Evolutionary conservation across 805 yeast genomes (phyloP).

Genomic region (Grigorovia transvaalensis): DNA sequence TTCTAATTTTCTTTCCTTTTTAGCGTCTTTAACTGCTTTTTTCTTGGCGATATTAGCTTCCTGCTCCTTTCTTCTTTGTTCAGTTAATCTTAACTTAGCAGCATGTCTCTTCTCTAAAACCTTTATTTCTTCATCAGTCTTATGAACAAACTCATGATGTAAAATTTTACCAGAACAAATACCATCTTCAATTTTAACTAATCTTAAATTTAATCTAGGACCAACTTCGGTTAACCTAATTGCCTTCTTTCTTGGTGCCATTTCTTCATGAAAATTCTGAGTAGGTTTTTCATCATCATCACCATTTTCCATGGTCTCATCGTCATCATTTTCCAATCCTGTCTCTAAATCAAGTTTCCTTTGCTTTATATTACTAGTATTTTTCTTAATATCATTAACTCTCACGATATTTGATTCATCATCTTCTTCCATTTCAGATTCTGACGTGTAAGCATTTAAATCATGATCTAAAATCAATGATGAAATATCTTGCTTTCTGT

Average conservation of each 20-base stretch:
- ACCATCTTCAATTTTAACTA: slow-evolving; percentile 87
- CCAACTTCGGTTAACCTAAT: slow-evolving; percentile 89
- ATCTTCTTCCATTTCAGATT: slow-evolving; percentile 90
- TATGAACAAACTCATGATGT: slow-evolving; percentile 63
- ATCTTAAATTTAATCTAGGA: slow-evolving; percentile 68
- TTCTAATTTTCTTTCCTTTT: slow-evolving; percentile 56
- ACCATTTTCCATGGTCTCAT: slow-evolving; percentile 2
- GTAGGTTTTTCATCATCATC: slow-evolving; percentile 4
- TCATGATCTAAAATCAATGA: slow-evolving; percentile 78
- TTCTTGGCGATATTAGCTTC: slow-evolving; percentile 67
- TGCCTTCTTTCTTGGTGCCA: slow-evolving; percentile 52
- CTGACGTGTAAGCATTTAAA: slow-evolving; percentile 69
- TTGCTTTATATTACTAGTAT: slow-evolving; percentile 13
- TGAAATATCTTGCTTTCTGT: slow-evolving; percentile 61
- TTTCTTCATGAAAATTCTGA: slow-evolving; percentile 3
- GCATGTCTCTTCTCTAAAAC: slow-evolving; percentile 60
- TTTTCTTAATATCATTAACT: slow-evolving; percentile 30
- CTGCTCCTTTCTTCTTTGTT: slow-evolving; percentile 65
- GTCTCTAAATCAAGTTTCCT: slow-evolving; percentile 13
- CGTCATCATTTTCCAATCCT: slow-evolving; percentile 13
- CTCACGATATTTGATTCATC: slow-evolving; percentile 84
- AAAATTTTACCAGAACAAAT: slow-evolving; percentile 80
- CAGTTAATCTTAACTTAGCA: slow-evolving; percentile 49
- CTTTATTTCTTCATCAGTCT: slow-evolving; percentile 49
- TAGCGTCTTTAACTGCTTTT: slow-evolving; percentile 61